A percentile compares a stretch with the other conserved stretches of the same genome.
Evolutionary conservation across 192 early-diverging fungal genomes (phyloP).

Genomic region (Backusella tarrabulga): DNA sequence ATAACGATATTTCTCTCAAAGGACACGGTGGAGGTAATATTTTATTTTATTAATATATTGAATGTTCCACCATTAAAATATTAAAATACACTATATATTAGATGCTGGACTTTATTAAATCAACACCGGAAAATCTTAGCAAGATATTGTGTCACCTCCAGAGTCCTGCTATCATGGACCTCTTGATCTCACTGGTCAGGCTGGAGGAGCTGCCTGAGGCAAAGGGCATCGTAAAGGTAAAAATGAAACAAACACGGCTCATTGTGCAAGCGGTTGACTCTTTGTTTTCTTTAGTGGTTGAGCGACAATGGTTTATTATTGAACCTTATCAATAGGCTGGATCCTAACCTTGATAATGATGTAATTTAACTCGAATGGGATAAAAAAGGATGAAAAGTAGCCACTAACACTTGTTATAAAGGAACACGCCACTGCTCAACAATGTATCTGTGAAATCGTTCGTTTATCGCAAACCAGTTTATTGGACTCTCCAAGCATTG

Average conservation of each 20-base stretch:
- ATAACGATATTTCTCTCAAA: constrained; percentile 17
- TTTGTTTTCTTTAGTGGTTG: constrained; percentile 66
- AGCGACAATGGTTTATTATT: constrained; percentile 76
- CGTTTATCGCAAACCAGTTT: constrained; percentile 39
- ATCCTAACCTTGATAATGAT: constrained; percentile 79
- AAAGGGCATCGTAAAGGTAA: constrained; percentile 79
- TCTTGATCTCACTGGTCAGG: constrained; percentile 90
- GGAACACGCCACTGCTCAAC: constrained; percentile 42
- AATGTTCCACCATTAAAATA: constrained; percentile 9
- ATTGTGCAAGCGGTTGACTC: not conserved
- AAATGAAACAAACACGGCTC: not conserved
- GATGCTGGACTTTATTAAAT: constrained; percentile 86
- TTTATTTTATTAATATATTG: not conserved
- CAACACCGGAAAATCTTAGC: constrained; percentile 68
- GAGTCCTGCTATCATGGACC: constrained; percentile 85
- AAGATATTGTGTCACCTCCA: constrained; percentile 84
- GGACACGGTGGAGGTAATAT: constrained; percentile 11
- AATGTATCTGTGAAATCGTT: constrained; percentile 41
- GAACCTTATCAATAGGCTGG: constrained; percentile 73
- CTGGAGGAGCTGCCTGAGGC: constrained; percentile 88
- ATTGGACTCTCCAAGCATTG: constrained; percentile 35
- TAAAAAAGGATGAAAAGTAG: not conserved
- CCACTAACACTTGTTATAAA: not conserved
- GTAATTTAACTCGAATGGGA: constrained; percentile 34
- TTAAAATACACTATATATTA: constrained; percentile 28